Evolutionary conservation across 2,329 filamentous ascomycete species (phyloP).

Genomic region (Cercospora canescens): DNA sequence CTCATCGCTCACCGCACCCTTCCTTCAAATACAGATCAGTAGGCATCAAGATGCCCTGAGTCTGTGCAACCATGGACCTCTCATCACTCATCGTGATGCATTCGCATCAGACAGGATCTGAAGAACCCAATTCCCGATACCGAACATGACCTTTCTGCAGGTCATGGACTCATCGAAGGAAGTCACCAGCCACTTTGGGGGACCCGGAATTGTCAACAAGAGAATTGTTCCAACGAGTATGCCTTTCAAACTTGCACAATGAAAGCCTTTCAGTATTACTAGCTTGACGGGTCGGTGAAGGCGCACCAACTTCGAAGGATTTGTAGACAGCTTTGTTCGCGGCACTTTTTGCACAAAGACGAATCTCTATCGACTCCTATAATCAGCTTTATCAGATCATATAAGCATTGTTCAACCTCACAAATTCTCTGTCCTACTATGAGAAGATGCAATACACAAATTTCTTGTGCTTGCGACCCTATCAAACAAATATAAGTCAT

Average conservation of each 20-base stretch:
- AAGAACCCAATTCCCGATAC: neutral
- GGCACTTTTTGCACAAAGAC: neutral
- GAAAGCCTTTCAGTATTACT: neutral
- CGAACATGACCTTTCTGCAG: neutral
- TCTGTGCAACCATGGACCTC: neutral
- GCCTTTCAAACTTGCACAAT: neutral
- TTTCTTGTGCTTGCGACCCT: neutral
- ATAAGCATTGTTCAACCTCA: neutral
- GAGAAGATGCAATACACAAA: neutral
- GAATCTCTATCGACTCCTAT: neutral
- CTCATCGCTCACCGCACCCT: neutral
- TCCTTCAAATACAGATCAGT: neutral
- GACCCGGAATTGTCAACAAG: neutral
- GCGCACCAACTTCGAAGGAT: neutral
- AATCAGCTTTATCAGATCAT: neutral
- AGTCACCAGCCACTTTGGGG: neutral
- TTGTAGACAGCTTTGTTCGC: neutral
- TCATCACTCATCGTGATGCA: neutral
- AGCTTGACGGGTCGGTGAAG: neutral
- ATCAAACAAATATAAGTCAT: neutral
- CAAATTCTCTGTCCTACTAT: neutral
- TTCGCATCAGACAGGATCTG: neutral
- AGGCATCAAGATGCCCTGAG: neutral
- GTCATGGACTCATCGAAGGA: neutral
- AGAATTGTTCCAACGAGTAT: neutral